Base-by-base conservation (phyloP, 1,284 basidiomycete genomes). In the Cryptococcus sp. region DNA sequence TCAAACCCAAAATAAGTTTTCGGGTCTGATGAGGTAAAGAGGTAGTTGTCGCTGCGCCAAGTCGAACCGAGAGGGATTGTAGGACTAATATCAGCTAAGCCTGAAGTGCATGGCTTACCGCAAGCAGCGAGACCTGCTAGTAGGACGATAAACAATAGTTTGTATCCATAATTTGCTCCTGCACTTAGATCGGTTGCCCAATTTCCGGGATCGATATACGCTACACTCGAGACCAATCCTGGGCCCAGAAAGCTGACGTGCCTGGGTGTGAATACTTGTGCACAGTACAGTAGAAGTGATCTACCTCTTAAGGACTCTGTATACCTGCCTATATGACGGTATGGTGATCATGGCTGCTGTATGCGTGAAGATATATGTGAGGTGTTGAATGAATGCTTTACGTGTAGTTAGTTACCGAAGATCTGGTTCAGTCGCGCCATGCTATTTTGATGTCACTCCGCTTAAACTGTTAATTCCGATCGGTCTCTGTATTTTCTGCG, bases 71-170 rank as follows among this genome's bases (percentile, higher is more conserved):
- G 31, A 72, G 54, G 22, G 64, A 56, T 56, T 73, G 71, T 7
- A 73, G 64, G 3, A 70, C 68, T 68, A 46, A 4, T 40, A n/a
- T 40, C 37, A 40, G 37, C 37, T 7, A 40, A 36, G 10, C 11
- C 7, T 7, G 37, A 16, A 18, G 4, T 5, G 21, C 37, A n/a
- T 7, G 37, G 69, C 68, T 56, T 50, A 71, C 71, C 61, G 10
- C 72, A 67, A 23, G 89, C 91, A 50, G 90, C 85, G n/a, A 92
- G 63, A 18, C 89, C 88, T 0, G 91, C 82, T 16, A 94, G 67
- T 2, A 96, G 79, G 11, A 96, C 85, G 46, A 94, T 81, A 67
- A 93, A 92, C 36, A 96, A 80, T 28, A 94, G 80, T 60, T 84
- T 83, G 78, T 92, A 94, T 0, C 91, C 91, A 67, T 81, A 88